Evolutionary conservation across 768 basidiomycete genomes (phyloP), one percentile per base, ranked within the genome.

Genomic region (Lenzites betulinus): DNA sequence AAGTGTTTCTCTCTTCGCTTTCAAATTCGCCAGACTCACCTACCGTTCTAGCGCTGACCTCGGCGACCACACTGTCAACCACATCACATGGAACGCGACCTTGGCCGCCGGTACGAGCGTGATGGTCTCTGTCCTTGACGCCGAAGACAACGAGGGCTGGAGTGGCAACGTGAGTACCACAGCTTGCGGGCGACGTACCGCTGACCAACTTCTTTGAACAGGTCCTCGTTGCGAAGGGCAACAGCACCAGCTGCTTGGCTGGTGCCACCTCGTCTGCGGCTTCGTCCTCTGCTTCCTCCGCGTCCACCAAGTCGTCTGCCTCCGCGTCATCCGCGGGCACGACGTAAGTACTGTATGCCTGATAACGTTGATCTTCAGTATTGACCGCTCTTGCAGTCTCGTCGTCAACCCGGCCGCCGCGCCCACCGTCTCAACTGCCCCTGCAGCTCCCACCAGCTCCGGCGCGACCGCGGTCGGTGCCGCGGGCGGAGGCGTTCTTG

Each of bases 91-190:
- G 81, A 77, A 70, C 5, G 75, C 76, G 48, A 61, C 66, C 44
- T 41, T 90, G 51, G 67, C 81, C 35, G 76, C 79, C 13, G 84
- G 84, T 38, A 77, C 77, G 22, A 61, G 75, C 28, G 76, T 87
- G 39, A 70, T 77, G 63, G 62, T 91, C 33, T 86, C 80, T 16
- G 62, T 90, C 18, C 71, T 80, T 60, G 88, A 90, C 68, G 66
- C 73, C 1, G 54, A 66, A 35, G 82, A 76, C 28, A 69, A 86
- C 3, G 88, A 91, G 66, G 89, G 81, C 3, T 93, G 90, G 90
- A 85, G 83, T 64, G 77, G 75, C 36, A 66, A 64, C 12, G 90
- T 90, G 61, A 69, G 84, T 78, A 18, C 61, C 33, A 12, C 43
- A 22, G n/a, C n/a, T n/a, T n/a, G n/a, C n/a, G n/a, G n/a, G n/a